Evolutionary conservation across 768 basidiomycete species (phyloP), one percentile per base, ranked within the genome.

Genomic region (Arthromyces matolae): DNA sequence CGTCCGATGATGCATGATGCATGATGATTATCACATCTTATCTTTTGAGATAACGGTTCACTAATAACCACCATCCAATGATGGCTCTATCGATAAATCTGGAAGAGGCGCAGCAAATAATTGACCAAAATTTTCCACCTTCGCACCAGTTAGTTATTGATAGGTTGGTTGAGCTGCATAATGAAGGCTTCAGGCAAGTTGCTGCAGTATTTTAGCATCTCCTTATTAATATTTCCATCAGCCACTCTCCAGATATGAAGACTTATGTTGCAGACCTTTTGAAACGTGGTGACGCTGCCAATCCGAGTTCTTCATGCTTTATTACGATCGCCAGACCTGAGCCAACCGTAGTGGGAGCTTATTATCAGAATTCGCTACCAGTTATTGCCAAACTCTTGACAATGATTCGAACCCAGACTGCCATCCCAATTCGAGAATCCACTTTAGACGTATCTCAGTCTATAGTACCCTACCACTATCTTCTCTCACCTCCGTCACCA

Each of bases 361-460:
- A 65, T 55, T 67, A 51, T 31, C 58, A 68, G 22, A 73, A 75
- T 53, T 44, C 68, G 24, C 67, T 78, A 10, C 54, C 68, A 2
- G 55, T 67, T 5, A 66, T 75, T 40, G 62, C 70, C 29, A 48
- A 59, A 35, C 65, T 81, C 34, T 65, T 79, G 44, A 45, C 62
- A 25, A 64, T 63, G 38, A 76, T 83, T 45, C 67, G 69, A 29
- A 57, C 58, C 3, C 59, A 64, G 31, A 77, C 81, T 6, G 65
- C 68, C 14, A 71, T 84, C 37, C 82, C 84, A 5, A 66, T 80
- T 27, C 68, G 76, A 8, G 60, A 66, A 24, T 69, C 76, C 8
- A 69, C 71, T 8, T 69, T 84, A 32, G 79, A 84, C 52, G 65
- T 66, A 3, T 71, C 78, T 8, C 68, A 71, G 8, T 44, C 57